phyloP scores from a whole-genome alignment of 257 asterid species.

The Avicennia marina region DNA sequence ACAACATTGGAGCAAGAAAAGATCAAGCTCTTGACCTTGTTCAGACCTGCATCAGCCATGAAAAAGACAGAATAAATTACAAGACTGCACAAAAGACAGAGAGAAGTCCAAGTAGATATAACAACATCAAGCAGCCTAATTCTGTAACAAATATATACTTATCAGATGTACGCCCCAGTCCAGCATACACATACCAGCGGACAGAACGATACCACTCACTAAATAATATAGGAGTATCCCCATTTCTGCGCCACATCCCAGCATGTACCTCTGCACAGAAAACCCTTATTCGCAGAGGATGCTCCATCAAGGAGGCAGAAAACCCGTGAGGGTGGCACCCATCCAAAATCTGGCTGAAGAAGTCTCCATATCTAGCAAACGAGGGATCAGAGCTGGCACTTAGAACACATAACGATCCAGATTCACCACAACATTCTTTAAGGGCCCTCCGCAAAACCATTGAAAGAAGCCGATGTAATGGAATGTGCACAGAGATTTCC shows the following conservation, averaged over 20 bases:
- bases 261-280: conserved; percentile 96
- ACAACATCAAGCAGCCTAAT: conserved; percentile 2
- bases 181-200: conserved; percentile 64
- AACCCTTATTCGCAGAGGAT: conserved; percentile 89
- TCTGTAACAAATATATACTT: conserved; percentile 1
- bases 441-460: conserved; percentile 71
- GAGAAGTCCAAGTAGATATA: conserved; percentile 5
- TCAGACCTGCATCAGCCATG: conserved; percentile 77
- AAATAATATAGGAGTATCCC: conserved; percentile 76
- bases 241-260: conserved; percentile 97
- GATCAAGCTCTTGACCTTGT: conserved; percentile 91
- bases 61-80: conserved; percentile 10
- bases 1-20: conserved; percentile 94
- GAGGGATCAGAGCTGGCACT: conserved; percentile 32
- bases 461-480: conserved; percentile 82
- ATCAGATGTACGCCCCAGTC: conserved; percentile 12
- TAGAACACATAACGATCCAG: conserved; percentile 26
- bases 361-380: conserved; percentile 39
- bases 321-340: conserved; percentile 89
- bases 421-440: conserved; percentile 70
- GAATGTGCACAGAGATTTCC: conserved; percentile 80
- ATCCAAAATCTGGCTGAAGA: conserved; percentile 70
- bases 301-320: conserved; percentile 91
- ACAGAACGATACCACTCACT: conserved; percentile 90
- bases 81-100: not conserved